These are phyloP conservation scores for Alternaria infectoria DNA, from an alignment of 2,329 filamentous ascomycete species.

Conservation along the genomic window DNA sequence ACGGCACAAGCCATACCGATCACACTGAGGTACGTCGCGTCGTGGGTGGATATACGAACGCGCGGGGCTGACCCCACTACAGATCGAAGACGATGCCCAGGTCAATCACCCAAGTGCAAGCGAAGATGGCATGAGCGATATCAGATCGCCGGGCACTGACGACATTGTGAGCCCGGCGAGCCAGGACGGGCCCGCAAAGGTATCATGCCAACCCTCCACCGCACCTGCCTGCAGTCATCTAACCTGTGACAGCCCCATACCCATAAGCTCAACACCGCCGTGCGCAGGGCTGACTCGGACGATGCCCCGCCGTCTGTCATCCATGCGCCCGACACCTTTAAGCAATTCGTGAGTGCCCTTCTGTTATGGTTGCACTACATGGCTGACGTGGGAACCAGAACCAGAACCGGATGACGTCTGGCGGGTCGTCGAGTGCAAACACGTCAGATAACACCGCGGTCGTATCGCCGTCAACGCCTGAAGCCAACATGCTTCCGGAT, in stretches of 20 bases:
- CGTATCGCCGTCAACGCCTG: conserved; percentile 46
- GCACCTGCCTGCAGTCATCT: not conserved
- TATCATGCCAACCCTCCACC: conserved; percentile 17
- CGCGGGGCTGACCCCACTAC: conserved; percentile 31
- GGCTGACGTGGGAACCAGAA: conserved; percentile 40
- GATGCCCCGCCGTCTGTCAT: conserved; percentile 90
- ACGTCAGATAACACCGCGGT: conserved; percentile 46
- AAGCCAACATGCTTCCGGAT: conserved; percentile 47
- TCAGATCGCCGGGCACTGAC: conserved; percentile 46
- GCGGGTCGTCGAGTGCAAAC: conserved; percentile 38
- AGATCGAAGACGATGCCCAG: conserved; percentile 78
- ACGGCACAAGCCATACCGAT: conserved; percentile 81
- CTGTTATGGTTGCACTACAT: conserved; percentile 36
- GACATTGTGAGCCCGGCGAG: conserved; percentile 45
- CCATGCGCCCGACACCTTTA: conserved; percentile 84
- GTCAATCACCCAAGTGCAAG: conserved; percentile 56
- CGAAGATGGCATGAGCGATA: conserved; percentile 47
- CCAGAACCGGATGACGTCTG: conserved; percentile 40
- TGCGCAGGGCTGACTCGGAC: conserved; percentile 61
- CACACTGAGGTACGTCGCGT: conserved; percentile 66
- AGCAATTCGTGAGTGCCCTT: conserved; percentile 68
- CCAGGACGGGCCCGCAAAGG: conserved; percentile 40
- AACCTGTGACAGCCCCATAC: conserved; percentile 45
- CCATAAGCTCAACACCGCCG: conserved; percentile 55
- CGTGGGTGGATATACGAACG: not conserved